Evolutionary conservation across 179 eudicot species (phyloP), one percentile per base, ranked within the genome.

Genomic region (Actinidia polygama): DNA sequence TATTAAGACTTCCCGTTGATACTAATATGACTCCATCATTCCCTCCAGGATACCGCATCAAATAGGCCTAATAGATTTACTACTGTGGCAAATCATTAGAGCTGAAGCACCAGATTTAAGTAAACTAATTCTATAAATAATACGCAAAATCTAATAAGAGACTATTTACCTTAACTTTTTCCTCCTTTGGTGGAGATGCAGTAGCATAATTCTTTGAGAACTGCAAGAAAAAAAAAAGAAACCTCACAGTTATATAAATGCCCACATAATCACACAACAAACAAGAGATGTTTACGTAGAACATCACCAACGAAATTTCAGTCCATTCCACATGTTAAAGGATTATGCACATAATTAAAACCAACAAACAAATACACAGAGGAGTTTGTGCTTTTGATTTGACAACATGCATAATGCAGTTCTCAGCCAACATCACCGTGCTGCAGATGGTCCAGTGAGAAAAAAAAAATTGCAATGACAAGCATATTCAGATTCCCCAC

Each of bases 91-190:
- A 3, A 71, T 19, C 47, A 53, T 46, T 10, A 3, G 47, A 46
- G 30, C 26, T 49, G 16, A 8, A 46, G 30, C 6, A n/a, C 54
- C 14, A 0, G 44, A 16, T 11, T 75, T 55, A 54, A 14, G 79
- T 75, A 16, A 24, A n/a, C 3, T 46, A 46, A 23, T 64, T 21
- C 78, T 8, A 15, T 7, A 61, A 46, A 77, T 58, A 77, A 59
- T 9, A 30, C 10, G 26, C 9, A 10, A 44, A 77, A 46, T 54
- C 55, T 46, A 12, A 59, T 30, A 61, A 46, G 19, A 46, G 11
- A 8, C 55, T 36, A 50, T 51, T 69, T 81, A 94, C 99, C 98
- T 90, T 93, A 21, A 94, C 77, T 61, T 91, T 92, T 58, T 85
- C 78, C 75, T 89, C 88, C 81, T 89, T 92, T 19, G 94, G 77